Percentiles rank a stretch among this genome's conserved stretches.
phyloP scores from a whole-genome alignment of 306 rosid genomes.

The Glycine tomentella region DNA sequence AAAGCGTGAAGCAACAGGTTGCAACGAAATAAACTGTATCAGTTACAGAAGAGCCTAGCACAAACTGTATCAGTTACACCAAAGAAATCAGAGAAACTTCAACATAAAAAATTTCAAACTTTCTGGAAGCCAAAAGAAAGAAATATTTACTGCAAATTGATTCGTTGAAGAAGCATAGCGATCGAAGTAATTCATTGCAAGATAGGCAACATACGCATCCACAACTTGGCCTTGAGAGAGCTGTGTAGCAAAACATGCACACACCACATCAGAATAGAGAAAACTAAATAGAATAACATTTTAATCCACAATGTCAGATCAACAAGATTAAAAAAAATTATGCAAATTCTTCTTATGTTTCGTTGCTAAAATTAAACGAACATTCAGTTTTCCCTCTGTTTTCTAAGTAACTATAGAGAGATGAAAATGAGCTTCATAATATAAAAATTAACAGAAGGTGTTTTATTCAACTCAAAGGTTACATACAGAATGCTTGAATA shows the following conservation, averaged over 20 bases:
- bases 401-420: not conserved
- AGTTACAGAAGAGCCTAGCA: not conserved
- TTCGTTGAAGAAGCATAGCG: constrained; percentile 23
- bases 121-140: not conserved
- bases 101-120: not conserved
- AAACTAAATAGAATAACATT: not conserved
- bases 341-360: no score
- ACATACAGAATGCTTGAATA: no score
- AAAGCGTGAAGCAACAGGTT: no score
- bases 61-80: not conserved
- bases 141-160: not conserved
- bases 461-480: no score
- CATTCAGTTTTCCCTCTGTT: not conserved
- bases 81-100: not conserved
- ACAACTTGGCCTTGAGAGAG: no score
- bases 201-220: no score
- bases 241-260: no score
- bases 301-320: no score
- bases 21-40: no score
- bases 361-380: not conserved
- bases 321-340: no score
- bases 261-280: no score
- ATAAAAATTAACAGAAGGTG: no score
- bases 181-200: constrained; percentile 44
- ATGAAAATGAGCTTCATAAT: not conserved